Evolutionary conservation across 2,329 filamentous ascomycete species (phyloP), one percentile per base, ranked within the genome.

Genomic region (Delphinella strobiligena): DNA sequence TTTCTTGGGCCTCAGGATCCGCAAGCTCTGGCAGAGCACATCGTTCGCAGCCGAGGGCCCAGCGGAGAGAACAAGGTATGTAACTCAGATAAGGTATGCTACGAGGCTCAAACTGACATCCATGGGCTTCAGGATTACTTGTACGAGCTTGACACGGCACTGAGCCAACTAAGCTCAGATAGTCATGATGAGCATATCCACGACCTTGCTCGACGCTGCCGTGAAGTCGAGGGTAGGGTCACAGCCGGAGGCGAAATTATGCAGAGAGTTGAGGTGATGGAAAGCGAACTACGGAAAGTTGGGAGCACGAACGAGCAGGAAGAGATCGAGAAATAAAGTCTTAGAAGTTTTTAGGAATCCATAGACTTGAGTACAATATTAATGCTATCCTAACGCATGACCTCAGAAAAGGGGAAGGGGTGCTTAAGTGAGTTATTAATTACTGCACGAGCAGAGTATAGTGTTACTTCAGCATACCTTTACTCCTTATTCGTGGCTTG

Each of bases 1-100:
- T 98, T 98, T 54, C 70, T 88, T 29, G 86, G 85, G 0, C 78
- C 80, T 0, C 87, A 93, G 56, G 80, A 91, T 39, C 82, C 83
- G 1, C 75, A 86, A 53, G 59, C 65, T 31, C 71, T 96, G 37
- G 88, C 89, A 17, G 72, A 77, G 60, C 84, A 89, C 60, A 96
- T 98, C 51, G 72, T 78, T 50, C 65, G 65, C 35, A 86, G 84
- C 51, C 61, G 67, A 31, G 91, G 91, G 0, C 84, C 88, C 17
- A 95, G 87, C 61, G 91, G 91, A 1, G 75, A 80, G 55, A 96
- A 96, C 60, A 78, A 72, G 22, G 22, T 27, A 12, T 27, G 22
- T 27, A 12, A 27, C 22, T 7, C 22, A 27, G 7, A 12, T 7
- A 7, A 7, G 12, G 12, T 27, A 7, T 27, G 22, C 7, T 27